Conservation (phyloP, 768 basidiomycete genomes). For the Kwoniella botswanensis region DNA sequence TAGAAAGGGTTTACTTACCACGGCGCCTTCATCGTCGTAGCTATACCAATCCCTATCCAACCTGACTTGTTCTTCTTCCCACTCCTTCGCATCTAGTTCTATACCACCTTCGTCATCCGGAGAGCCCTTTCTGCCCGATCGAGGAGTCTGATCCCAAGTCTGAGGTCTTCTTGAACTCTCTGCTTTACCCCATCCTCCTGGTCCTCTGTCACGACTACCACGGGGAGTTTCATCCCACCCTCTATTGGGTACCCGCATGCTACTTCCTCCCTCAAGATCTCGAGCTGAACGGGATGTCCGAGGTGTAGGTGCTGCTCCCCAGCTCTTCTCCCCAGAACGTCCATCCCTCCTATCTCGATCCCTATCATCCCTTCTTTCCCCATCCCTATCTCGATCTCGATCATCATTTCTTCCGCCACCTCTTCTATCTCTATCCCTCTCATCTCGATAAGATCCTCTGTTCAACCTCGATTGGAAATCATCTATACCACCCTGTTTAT, state of each 20-base stretch:
- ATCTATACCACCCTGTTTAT: slow-evolving; percentile 69
- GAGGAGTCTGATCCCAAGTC: slow-evolving; percentile 56
- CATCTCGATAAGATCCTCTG: slow-evolving; percentile 64
- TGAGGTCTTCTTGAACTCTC: slow-evolving; percentile 58
- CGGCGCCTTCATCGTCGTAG: slow-evolving; percentile 81
- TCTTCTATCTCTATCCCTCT: slow-evolving; percentile 36
- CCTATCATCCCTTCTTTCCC: slow-evolving; percentile 61
- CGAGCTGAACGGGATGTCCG: slow-evolving; percentile 38
- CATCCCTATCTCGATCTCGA: slow-evolving; percentile 65
- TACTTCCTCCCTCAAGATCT: slow-evolving; percentile 62
- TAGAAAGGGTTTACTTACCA: slow-evolving; percentile 61
- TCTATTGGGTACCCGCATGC: slow-evolving; percentile 86
- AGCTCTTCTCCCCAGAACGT: slow-evolving; percentile 38
- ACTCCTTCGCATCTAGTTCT: slow-evolving; percentile 76
- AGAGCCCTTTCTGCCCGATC: slow-evolving; percentile 30
- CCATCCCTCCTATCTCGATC: slow-evolving; percentile 61
- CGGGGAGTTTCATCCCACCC: slow-evolving; percentile 94
- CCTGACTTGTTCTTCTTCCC: slow-evolving; percentile 94
- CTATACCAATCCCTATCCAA: slow-evolving; percentile 97
- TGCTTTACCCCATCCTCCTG: slow-evolving; percentile 68
- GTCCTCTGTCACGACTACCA: slow-evolving; percentile 63
- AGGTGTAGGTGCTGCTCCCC: slow-evolving; percentile 57
- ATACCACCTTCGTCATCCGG: slow-evolving; percentile 42
- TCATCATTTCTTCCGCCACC: slow-evolving; percentile 15
- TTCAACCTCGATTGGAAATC: slow-evolving; percentile 94